These are phyloP conservation scores for Chlorella sorokiniana DNA, from an alignment of 139 green algal genomes.

Conservation along the genomic window DNA sequence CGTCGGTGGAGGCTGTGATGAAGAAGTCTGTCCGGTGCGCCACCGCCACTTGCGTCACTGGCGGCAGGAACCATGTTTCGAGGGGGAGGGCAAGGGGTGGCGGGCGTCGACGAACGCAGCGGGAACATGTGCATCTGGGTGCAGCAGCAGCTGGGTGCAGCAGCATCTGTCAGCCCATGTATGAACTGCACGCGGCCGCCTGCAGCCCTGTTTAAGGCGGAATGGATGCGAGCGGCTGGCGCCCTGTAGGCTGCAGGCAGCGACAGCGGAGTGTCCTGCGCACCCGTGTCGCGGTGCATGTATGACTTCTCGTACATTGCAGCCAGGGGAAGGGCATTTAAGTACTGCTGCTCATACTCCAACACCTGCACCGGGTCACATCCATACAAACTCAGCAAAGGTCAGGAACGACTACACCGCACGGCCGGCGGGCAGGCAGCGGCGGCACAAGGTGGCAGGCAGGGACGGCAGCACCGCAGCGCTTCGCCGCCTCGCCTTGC, in stretches of 20 bases:
- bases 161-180: too few relatives aligned
- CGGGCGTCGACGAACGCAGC: neutral
- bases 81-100: neutral
- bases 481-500: conserved; percentile 40
- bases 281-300: conserved; percentile 94
- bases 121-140: too few relatives aligned
- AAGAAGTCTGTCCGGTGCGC: conserved; percentile 71
- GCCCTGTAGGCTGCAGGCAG: neutral
- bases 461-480: neutral
- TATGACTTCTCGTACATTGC: conserved; percentile 97
- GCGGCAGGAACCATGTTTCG: neutral
- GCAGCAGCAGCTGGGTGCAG: too few relatives aligned
- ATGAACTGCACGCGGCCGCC: too few relatives aligned
- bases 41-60: conserved; percentile 85
- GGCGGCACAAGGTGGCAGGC: neutral
- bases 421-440: neutral
- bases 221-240: neutral
- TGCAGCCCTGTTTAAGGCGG: too few relatives aligned
- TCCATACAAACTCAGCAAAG: neutral
- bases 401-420: neutral
- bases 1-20: conserved; percentile 84
- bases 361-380: conserved; percentile 60
- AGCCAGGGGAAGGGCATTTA: conserved; percentile 72
- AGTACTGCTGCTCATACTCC: conserved; percentile 76
- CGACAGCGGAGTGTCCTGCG: neutral